A percentile compares a stretch with the other conserved stretches of the same genome.
phyloP scores from a whole-genome alignment of 805 yeast genomes.

The Candida morakotiae region DNA sequence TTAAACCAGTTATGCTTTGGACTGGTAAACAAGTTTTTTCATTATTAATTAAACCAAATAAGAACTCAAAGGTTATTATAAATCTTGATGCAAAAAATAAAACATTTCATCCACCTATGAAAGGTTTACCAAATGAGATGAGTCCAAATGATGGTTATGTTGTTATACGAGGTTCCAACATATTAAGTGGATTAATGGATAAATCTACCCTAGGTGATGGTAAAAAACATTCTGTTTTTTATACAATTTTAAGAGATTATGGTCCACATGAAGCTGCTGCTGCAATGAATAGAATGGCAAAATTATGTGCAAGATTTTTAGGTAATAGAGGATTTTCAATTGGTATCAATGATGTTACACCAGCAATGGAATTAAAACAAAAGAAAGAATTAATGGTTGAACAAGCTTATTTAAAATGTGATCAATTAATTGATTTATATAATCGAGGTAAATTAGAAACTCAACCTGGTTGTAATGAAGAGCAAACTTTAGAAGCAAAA shows the following conservation, averaged over 20 bases:
- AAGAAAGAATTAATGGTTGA: constrained; percentile 89
- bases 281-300: constrained; percentile 99
- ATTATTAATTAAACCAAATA: constrained; percentile 79
- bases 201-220: constrained; percentile 96
- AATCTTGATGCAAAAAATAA: constrained; percentile 94
- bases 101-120: constrained; percentile 74
- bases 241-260: constrained; percentile 89
- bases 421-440: constrained; percentile 75
- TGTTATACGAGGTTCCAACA: constrained; percentile 81
- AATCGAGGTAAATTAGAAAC: constrained; percentile 89
- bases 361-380: constrained; percentile 69
- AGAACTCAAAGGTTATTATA: constrained; percentile 70
- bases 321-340: constrained; percentile 97
- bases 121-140: constrained; percentile 83
- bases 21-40: constrained; percentile 97
- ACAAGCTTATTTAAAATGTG: constrained; percentile 85
- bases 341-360: constrained; percentile 97
- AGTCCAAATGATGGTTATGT: constrained; percentile 96
- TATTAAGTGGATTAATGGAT: constrained; percentile 94
- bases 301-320: constrained; percentile 88
- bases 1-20: constrained; percentile 89
- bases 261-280: constrained; percentile 95
- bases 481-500: constrained; percentile 95
- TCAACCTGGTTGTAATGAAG: constrained; percentile 99
- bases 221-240: constrained; percentile 93